Evolutionary conservation across 495 filamentous ascomycete genomes (phyloP), one percentile per base, ranked within the genome.

Genomic region (Aspergillus bertholletiae): DNA sequence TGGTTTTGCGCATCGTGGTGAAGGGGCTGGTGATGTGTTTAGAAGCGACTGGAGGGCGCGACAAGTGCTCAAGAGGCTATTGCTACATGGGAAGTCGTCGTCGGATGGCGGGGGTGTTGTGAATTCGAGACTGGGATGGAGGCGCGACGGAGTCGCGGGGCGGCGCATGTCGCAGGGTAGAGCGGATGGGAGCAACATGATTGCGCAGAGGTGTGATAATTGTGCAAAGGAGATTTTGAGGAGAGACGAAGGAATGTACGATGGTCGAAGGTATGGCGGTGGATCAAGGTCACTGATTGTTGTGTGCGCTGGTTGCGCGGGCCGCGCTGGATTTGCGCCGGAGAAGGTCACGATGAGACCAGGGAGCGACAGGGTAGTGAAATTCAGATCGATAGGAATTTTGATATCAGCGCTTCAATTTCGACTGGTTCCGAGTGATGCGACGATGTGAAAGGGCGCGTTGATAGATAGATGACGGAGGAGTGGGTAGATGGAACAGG

Each of bases 121-220:
- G 39, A 84, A 81, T 22, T 84, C 80, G 59, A 82, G 79, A 63
- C 83, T 84, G 59, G 84, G 81, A 8, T 81, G 74, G 49, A 81
- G 67, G 68, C 67, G 68, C 61, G 67, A 58, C 7, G 24, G 59
- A 30, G 41, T 54, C 35, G 58, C 56, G 78, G 84, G 55, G 53
- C 74, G 80, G 69, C 77, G 81, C 66, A 77, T 71, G 70, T 88
- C 87, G 82, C 86, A 88, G 39, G 84, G 71, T 40, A 90, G 70
- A 32, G 87, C 86, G 12, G 86, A 89, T 45, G 86, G 87, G 58
- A 89, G 83, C 47, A 90, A 66, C 88, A 90, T 89, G 45, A 7
- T 70, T 61, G 58, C 43, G 60, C 35, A 46, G 37, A 32, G 28
- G n/a, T 15, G 43, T 55, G 26, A 21, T 30, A 41, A 22, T 18